Conservation (phyloP, 805 yeast species). For the Saccharomyces eubayanus region DNA sequence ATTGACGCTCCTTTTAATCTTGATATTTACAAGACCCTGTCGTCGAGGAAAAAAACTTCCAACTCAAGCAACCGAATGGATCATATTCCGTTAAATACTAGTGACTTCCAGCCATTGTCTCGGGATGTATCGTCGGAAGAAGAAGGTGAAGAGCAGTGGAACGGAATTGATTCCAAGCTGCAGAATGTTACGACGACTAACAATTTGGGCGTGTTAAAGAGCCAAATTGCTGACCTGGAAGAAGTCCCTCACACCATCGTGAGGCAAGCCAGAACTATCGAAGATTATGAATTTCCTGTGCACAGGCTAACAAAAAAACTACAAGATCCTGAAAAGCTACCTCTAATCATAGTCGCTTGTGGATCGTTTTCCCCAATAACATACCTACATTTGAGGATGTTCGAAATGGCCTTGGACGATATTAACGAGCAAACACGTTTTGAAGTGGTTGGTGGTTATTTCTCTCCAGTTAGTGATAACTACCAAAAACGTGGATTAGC, state of each 20-base stretch:
- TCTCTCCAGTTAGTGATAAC: constrained; percentile 89
- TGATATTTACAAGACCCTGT: not conserved
- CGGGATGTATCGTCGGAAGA: constrained; percentile 40
- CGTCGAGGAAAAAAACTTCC: constrained; percentile 2
- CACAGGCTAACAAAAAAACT: constrained; percentile 71
- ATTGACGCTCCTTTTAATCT: constrained; percentile 55
- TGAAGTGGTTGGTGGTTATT: constrained; percentile 94
- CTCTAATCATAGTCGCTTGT: constrained; percentile 91
- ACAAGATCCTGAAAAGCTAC: constrained; percentile 68
- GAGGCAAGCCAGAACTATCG: constrained; percentile 70
- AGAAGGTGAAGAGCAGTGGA: constrained; percentile 23
- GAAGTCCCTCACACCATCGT: constrained; percentile 93
- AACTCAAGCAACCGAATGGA: constrained; percentile 1
- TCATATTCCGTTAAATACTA: constrained; percentile 46
- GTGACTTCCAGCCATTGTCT: constrained; percentile 50
- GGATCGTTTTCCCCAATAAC: constrained; percentile 96
- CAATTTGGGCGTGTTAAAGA: constrained; percentile 30
- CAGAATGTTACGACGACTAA: not conserved
- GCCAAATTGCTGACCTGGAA: constrained; percentile 85
- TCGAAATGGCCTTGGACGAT: constrained; percentile 96
- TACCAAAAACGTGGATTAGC: constrained; percentile 92
- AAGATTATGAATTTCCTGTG: constrained; percentile 72
- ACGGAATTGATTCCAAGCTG: not conserved
- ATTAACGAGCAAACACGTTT: constrained; percentile 85
- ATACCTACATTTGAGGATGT: constrained; percentile 90